Evolutionary conservation across 2,329 filamentous ascomycete genomes (phyloP).

Genomic region (Alternaria burnsii): DNA sequence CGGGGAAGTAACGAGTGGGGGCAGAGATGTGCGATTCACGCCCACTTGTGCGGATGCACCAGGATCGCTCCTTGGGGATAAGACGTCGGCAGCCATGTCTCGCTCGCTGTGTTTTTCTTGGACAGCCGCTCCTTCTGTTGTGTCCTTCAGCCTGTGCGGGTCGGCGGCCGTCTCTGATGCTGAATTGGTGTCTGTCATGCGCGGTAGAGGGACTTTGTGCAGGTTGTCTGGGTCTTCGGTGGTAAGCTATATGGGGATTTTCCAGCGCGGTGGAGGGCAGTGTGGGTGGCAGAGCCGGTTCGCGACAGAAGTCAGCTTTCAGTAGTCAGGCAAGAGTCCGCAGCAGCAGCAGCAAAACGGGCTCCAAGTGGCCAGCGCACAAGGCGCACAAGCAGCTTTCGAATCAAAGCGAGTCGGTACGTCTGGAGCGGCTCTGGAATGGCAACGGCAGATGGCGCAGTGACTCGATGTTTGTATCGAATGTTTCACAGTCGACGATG

Average conservation of each 20-base stretch:
- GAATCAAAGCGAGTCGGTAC: conserved; percentile 35
- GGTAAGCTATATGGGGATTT: conserved; percentile 12
- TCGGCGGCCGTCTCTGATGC: conserved; percentile 31
- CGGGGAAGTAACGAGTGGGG: conserved; percentile 62
- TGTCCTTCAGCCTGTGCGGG: conserved; percentile 40
- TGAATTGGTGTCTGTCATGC: conserved; percentile 45
- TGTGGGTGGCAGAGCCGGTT: conserved; percentile 15
- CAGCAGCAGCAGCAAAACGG: conserved; percentile 19
- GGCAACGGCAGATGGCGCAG: conserved; percentile 27
- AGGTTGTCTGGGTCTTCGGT: conserved; percentile 30
- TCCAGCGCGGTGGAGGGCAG: conserved; percentile 19
- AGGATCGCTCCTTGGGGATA: conserved; percentile 47
- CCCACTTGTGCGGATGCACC: conserved; percentile 41
- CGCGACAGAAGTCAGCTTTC: conserved; percentile 7
- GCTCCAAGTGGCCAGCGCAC: conserved; percentile 32
- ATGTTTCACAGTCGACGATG: conserved; percentile 27
- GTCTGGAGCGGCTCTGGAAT: conserved; percentile 33
- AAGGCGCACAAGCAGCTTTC: conserved; percentile 31
- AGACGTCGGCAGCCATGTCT: conserved; percentile 51
- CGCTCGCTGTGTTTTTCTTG: conserved; percentile 31
- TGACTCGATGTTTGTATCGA: conserved; percentile 30
- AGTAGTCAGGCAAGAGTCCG: conserved; percentile 11
- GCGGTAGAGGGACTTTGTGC: conserved; percentile 27
- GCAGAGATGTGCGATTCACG: conserved; percentile 53
- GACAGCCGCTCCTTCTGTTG: conserved; percentile 39